Evolutionary conservation across 2,329 filamentous ascomycete species (phyloP), one percentile per base, ranked within the genome.

Genomic region (Rhinocladiella mackenziei): DNA sequence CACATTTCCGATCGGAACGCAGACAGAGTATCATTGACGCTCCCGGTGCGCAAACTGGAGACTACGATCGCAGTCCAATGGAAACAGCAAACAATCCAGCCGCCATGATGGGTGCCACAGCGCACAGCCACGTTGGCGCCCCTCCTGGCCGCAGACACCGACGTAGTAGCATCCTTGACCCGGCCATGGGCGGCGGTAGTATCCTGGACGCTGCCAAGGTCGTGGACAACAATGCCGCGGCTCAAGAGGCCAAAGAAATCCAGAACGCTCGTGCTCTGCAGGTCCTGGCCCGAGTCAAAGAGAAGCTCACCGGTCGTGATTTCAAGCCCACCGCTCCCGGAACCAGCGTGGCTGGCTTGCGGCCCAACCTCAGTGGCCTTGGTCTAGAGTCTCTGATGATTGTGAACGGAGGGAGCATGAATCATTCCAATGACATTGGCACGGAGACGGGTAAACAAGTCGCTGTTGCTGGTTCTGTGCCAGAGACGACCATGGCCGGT

Each of bases 261-360:
- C 91, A 97, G 69, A 99, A 98, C 59, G 89, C 89, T 18, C 76
- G 91, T 13, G 94, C 92, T 0, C 68, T 98, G 41, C 89, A 97
- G 62, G 94, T 98, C 2, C 74, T 99, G 28, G 83, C 84, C 45
- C 79, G 92, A 1, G 91, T 99, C 30, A 86, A 89, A 66, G 91
- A 96, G 72, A 99, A 99, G 69, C 71, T 99, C 43, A 96, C 89
- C 0, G 92, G 92, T 6, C 78, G 84, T 14, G 92, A 99, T 63
- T 98, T 98, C 67, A 89, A 88, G 66, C 77, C 81, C 2, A 77
- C 78, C 33, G 31, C 39, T 9, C 49, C 51, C 18, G 48, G 51
- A 6, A 49, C 43, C 19, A 30, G 14, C 15, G 91, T 41, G 10
- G 41, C 39, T 11, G 28, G 42, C 13, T 30, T 51, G 13, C 45